Evolutionary conservation across 2,329 filamentous ascomycete species (phyloP), one percentile per base, ranked within the genome.

Genomic region (Nemania sp.): DNA sequence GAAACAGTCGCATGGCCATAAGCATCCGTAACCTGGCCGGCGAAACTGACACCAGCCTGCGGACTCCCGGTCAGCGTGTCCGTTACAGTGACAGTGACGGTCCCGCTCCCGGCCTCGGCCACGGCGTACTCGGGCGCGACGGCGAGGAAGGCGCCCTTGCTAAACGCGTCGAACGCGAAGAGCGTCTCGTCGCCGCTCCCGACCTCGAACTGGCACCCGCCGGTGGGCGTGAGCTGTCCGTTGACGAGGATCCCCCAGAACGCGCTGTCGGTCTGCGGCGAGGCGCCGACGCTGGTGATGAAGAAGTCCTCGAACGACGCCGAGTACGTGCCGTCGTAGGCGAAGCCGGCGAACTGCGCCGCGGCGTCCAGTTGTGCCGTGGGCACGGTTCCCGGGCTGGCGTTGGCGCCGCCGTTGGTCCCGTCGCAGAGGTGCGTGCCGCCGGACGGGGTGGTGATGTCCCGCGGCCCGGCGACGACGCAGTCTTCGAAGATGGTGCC

Each of bases 401-500:
- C 4, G n/a, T 50, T 49, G 2, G 54, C 54, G 18, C 54, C 54
- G 20, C 17, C 20, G 35, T 57, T 57, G 13, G 54, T 50, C 18
- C 54, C 54, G 35, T 57, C 54, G 21, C 54, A 57, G 40, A 25
- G 9, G 34, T 57, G 54, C 6, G 54, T 25, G 17, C 45, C 54
- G 21, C 34, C 45, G 2, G 34, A 32, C 13, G 32, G 17, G 13
- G 54, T 43, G 35, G 20, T 50, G 5, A 57, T 42, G 2, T 39
- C 54, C 17, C 46, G 45, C 2, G 54, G 46, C 3, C 46, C 54
- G 6, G 54, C 43, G 9, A 43, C 45, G 12, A 57, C 12, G 20
- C 54, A 57, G 13, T 17, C 54, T 50, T 57, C 54, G 45, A 57
- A 57, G 15, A 57, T 57, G 6, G 54, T 57, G 18, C 45, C 54